These are phyloP conservation scores for Pseudopyricularia javanii DNA, from an alignment of 2,329 filamentous ascomycete genomes.

Conservation along the genomic window DNA sequence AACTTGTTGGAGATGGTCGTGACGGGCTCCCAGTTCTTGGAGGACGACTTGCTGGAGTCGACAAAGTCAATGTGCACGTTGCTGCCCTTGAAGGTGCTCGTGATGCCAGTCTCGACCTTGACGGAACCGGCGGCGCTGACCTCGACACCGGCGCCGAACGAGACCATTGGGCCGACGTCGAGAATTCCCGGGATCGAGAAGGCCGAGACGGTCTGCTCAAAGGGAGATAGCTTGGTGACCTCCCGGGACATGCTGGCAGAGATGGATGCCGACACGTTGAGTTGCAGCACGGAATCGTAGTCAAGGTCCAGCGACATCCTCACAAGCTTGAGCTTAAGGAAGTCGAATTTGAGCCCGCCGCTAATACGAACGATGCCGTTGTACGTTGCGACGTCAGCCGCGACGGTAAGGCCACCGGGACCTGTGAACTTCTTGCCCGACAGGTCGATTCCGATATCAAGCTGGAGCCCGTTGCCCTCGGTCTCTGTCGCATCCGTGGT, in stretches of 20 bases:
- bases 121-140: not conserved
- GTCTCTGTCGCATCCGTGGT: not conserved
- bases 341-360: not conserved
- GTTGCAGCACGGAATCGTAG: not conserved
- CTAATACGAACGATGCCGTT: not conserved
- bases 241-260: no score
- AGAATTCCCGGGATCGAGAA: conserved; percentile 1
- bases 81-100: not conserved
- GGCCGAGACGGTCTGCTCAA: not conserved
- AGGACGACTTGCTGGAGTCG: not conserved
- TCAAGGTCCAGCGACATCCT: not conserved
- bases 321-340: not conserved
- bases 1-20: not conserved
- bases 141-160: not conserved
- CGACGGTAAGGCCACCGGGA: not conserved
- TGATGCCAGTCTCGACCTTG: not conserved
- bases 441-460: not conserved
- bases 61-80: not conserved
- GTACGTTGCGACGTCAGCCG: not conserved
- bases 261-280: no score
- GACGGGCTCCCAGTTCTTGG: not conserved
- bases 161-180: not conserved
- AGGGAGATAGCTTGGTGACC: no score
- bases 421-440: not conserved
- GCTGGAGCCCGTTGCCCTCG: not conserved